A percentile compares a stretch with the other conserved stretches of the same genome.
Evolutionary conservation across 805 yeast genomes (phyloP).

Genomic region (Barnettozyma pratensis): DNA sequence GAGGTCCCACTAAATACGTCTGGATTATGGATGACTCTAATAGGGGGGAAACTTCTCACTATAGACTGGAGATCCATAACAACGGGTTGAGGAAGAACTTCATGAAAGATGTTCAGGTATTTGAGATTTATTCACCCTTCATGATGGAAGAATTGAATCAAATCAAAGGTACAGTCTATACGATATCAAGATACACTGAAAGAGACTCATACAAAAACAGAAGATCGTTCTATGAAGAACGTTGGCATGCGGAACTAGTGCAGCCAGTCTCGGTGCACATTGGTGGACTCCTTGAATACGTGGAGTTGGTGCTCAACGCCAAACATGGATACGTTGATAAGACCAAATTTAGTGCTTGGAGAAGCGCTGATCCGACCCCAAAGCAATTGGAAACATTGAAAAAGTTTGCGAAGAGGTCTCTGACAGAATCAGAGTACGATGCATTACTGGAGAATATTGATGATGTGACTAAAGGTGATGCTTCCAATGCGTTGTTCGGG

Average conservation of each 20-base stretch:
- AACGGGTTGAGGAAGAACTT: constrained; percentile 10
- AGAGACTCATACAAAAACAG: constrained; percentile 4
- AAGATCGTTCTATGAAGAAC: constrained; percentile 9
- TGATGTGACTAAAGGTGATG: constrained; percentile 12
- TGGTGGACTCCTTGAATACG: constrained; percentile 8
- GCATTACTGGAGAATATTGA: not conserved
- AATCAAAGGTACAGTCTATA: constrained; percentile 17
- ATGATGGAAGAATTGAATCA: constrained; percentile 10
- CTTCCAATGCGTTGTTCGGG: constrained; percentile 7
- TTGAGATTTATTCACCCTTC: constrained; percentile 3
- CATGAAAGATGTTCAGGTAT: constrained; percentile 9
- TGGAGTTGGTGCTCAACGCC: constrained; percentile 2
- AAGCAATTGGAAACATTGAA: constrained; percentile 22
- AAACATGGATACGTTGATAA: constrained; percentile 8
- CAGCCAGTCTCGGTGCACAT: constrained; percentile 25
- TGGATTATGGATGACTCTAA: constrained; percentile 29
- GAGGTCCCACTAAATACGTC: constrained; percentile 22
- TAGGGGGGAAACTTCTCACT: constrained; percentile 17
- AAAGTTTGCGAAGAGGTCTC: constrained; percentile 1
- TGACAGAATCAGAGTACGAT: not conserved
- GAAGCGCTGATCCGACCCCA: constrained; percentile 23
- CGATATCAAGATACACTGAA: constrained; percentile 15
- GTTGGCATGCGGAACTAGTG: constrained; percentile 14
- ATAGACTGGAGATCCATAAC: constrained; percentile 21
- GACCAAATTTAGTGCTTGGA: constrained; percentile 30